Evolutionary conservation across 1,284 basidiomycete species (phyloP), one percentile per base, ranked within the genome.

Genomic region (Coniferiporia weirii): DNA sequence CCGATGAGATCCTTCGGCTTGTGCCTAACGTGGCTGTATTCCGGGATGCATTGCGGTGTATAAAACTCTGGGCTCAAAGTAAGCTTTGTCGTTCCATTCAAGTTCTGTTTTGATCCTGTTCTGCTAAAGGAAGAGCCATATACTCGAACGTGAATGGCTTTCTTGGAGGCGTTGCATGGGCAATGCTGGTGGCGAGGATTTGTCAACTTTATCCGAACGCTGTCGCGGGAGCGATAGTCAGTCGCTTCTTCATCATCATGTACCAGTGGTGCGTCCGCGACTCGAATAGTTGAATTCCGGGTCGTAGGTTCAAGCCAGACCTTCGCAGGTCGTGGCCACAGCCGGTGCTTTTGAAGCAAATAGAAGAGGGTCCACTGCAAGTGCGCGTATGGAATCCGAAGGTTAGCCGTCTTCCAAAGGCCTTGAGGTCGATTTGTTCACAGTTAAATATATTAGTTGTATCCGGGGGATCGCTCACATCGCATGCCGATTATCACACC

Each of bases 401-500:
- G 76, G 93, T 91, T 67, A 22, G 75, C 53, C n/a, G 13, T 43
- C 58, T 52, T 38, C n/a, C 8, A 53, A 50, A 45, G 2, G 27
- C 56, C 17, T 19, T 27, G 36, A 1, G 32, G 20, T 46, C 6
- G 15, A 27, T 40, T 12, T 46, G 36, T 45, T 61, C 27, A 52
- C 19, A 8, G 17, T 9, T 9, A 46, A 46, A n/a, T 52, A 15
- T 4, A 20, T 27, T 22, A 95, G 91, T 76, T 98, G 55, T 98
- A 98, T 73, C 93, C 95, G 1, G 83, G 87, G 63, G 97, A 99
- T 73, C 83, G 93, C 62, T 83, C 90, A 38, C 97, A 99, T 75
- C 84, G 94, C 62, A 99, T 99, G 97, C 97, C 97, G n/a, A 98
- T 99, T 70, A 99, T 99, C 68, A 99, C 97, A 1, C 97, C 97